A percentile compares a stretch with the other conserved stretches of the same genome.
phyloP scores from a whole-genome alignment of 2,329 filamentous ascomycete genomes.

The Cordyceps pruinosa region DNA sequence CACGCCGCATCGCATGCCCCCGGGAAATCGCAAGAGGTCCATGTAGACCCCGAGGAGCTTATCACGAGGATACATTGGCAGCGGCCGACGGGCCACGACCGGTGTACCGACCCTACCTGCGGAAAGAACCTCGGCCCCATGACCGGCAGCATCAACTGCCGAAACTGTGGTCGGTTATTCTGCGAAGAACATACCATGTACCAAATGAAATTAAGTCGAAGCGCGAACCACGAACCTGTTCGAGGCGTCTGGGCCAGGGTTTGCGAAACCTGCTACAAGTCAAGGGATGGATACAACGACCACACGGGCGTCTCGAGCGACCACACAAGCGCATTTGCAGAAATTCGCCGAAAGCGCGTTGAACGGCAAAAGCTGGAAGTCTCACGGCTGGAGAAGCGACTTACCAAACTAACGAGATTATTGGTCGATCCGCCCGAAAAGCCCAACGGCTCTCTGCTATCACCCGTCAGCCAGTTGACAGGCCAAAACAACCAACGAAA shows the following conservation, averaged over 20 bases:
- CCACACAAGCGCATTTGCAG: slow-evolving; percentile 63
- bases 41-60: slow-evolving; percentile 76
- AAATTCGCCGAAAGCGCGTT: slow-evolving; percentile 66
- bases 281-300: slow-evolving; percentile 90
- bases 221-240: slow-evolving; percentile 82
- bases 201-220: slow-evolving; percentile 92
- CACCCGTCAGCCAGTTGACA: slow-evolving; percentile 53
- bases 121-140: slow-evolving; percentile 70
- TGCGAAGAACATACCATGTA: slow-evolving; percentile 99
- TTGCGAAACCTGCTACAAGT: slow-evolving; percentile 99
- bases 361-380: slow-evolving; percentile 84
- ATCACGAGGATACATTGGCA: slow-evolving; percentile 91
- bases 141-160: slow-evolving; percentile 84
- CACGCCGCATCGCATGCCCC: slow-evolving; percentile 26
- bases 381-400: slow-evolving; percentile 80
- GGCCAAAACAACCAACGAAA: slow-evolving; percentile 73
- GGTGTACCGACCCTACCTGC: slow-evolving; percentile 82
- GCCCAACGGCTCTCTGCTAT: slow-evolving; percentile 49
- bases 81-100: slow-evolving; percentile 61
- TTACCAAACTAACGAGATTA: slow-evolving; percentile 83
- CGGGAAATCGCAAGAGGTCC: slow-evolving; percentile 35
- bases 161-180: slow-evolving; percentile 86
- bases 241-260: slow-evolving; percentile 90
- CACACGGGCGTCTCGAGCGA: slow-evolving; percentile 66
- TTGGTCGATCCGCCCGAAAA: slow-evolving; percentile 70